Evolutionary conservation across 2,329 filamentous ascomycete genomes (phyloP).

Genomic region (Fusarium sp.): DNA sequence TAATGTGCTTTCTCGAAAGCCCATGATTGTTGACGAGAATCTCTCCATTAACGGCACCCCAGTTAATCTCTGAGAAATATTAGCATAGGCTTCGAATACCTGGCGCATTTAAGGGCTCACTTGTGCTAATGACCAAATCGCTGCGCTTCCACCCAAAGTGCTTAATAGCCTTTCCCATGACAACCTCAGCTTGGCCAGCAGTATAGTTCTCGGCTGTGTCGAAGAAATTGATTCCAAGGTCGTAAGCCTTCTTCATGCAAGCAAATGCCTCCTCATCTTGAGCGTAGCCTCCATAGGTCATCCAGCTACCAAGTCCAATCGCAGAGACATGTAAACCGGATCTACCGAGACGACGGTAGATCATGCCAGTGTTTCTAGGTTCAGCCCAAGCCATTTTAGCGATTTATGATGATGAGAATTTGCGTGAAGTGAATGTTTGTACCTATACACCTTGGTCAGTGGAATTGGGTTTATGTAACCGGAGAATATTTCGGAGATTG

Average conservation of each 20-base stretch:
- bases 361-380: conserved; percentile 56
- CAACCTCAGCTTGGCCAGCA: conserved; percentile 69
- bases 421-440: neutral
- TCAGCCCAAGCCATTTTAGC: conserved; percentile 54
- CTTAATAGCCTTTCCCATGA: conserved; percentile 70
- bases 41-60: conserved; percentile 68
- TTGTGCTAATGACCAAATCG: conserved; percentile 68
- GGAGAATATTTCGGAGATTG: conserved; percentile 41
- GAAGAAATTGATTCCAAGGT: conserved; percentile 70
- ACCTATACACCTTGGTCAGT: neutral
- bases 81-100: neutral
- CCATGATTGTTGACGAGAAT: conserved; percentile 72
- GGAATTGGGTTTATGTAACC: neutral
- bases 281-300: conserved; percentile 75
- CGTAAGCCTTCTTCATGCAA: conserved; percentile 70
- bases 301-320: conserved; percentile 71
- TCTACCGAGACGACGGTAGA: conserved; percentile 53
- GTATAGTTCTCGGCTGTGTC: conserved; percentile 69
- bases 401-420: neutral
- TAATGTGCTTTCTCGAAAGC: conserved; percentile 73
- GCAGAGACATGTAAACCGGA: conserved; percentile 74
- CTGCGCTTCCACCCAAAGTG: conserved; percentile 69
- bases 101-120: conserved; percentile 39
- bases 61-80: conserved; percentile 63
- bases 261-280: conserved; percentile 68